These are phyloP conservation scores for Sarocladium brachiariae DNA, from an alignment of 2,329 filamentous ascomycete species.

Conservation along the genomic window DNA sequence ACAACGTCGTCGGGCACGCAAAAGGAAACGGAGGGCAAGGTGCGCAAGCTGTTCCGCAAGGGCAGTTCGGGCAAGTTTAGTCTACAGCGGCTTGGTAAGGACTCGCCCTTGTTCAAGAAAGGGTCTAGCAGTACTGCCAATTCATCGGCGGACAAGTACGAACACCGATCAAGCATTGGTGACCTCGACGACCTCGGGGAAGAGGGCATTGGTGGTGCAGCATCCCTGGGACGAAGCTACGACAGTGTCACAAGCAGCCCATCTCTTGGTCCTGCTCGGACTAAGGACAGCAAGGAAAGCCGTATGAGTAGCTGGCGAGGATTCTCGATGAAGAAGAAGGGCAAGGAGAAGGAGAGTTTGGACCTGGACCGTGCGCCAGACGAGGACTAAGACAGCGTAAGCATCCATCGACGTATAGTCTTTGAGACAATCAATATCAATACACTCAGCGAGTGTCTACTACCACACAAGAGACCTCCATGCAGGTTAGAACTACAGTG, in stretches of 20 bases:
- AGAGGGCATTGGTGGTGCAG: conserved; percentile 20
- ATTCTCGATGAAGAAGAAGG: conserved; percentile 51
- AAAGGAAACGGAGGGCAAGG: conserved; percentile 31
- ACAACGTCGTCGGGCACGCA: conserved; percentile 21
- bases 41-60: conserved; percentile 57
- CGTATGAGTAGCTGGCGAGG: conserved; percentile 49
- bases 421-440: neutral
- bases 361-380: conserved; percentile 39
- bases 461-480: no score
- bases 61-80: conserved; percentile 61
- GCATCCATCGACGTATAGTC: neutral
- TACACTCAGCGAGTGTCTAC: neutral
- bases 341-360: conserved; percentile 47
- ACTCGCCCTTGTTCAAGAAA: conserved; percentile 51
- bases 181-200: conserved; percentile 48
- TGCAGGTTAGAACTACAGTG: no score
- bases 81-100: conserved; percentile 47
- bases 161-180: conserved; percentile 50
- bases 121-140: conserved; percentile 49
- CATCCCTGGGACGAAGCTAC: conserved; percentile 40
- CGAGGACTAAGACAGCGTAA: conserved; percentile 17
- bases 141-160: conserved; percentile 45
- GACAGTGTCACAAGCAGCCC: conserved; percentile 53
- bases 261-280: conserved; percentile 44
- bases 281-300: conserved; percentile 38